These are phyloP conservation scores for Trametes villosa DNA, from an alignment of 768 basidiomycete species.

Conservation along the genomic window DNA sequence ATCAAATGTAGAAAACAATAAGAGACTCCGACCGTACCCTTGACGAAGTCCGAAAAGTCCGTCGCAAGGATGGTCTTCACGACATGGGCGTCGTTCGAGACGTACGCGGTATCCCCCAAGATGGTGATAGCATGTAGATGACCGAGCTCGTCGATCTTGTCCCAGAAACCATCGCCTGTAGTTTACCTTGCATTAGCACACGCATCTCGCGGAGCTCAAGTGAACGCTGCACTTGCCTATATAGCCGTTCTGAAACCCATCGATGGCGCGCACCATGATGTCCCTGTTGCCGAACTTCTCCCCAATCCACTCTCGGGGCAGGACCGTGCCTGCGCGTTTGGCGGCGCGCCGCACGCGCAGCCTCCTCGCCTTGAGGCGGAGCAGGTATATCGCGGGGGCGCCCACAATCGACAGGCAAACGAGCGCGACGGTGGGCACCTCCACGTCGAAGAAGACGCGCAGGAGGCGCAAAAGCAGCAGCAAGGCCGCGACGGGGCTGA, in stretches of 20 bases:
- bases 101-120: slow-evolving; percentile 26
- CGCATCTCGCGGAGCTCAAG: neutral
- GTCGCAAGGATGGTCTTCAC: slow-evolving; percentile 41
- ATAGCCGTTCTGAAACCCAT: slow-evolving; percentile 9
- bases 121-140: slow-evolving; percentile 20
- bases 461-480: neutral
- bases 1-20: neutral
- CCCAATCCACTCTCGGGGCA: slow-evolving; percentile 5
- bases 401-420: neutral
- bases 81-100: slow-evolving; percentile 27
- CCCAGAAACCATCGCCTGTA: slow-evolving; percentile 32
- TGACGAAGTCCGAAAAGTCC: slow-evolving; percentile 47
- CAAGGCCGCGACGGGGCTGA: neutral
- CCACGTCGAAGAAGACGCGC: neutral
- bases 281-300: neutral
- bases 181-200: neutral
- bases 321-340: neutral
- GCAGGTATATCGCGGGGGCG: neutral
- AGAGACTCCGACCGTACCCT: slow-evolving; percentile 37
- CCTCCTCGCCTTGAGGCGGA: neutral
- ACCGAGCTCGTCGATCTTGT: slow-evolving; percentile 32
- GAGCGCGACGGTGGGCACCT: neutral
- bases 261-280: neutral
- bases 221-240: neutral
- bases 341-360: neutral